A percentile compares a stretch with the other conserved stretches of the same genome.
Conservation (phyloP, 2,329 filamentous ascomycete genomes). For the Alternaria brassicicola region DNA sequence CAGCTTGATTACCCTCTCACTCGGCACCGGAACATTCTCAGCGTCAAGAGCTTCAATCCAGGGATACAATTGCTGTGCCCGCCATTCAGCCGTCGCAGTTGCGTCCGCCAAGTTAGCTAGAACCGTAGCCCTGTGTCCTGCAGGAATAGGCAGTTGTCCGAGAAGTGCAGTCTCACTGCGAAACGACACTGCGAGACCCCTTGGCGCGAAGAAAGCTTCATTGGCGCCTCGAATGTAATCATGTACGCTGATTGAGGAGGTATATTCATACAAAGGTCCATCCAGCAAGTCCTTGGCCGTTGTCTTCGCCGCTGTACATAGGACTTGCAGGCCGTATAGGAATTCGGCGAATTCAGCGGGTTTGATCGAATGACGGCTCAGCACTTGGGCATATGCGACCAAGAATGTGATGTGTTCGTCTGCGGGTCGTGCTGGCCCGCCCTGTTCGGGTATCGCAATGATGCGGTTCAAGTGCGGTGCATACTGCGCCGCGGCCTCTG, state of each 20-base stretch:
- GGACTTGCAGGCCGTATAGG: slow-evolving; percentile 41
- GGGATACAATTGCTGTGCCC: slow-evolving; percentile 36
- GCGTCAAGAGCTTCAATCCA: slow-evolving; percentile 39
- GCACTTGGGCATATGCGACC: slow-evolving; percentile 37
- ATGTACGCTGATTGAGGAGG: slow-evolving; percentile 17
- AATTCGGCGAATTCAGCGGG: slow-evolving; percentile 42
- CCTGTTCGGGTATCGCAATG: slow-evolving; percentile 37
- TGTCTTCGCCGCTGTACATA: slow-evolving; percentile 26
- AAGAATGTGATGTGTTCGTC: slow-evolving; percentile 31
- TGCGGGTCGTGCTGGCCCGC: not conserved
- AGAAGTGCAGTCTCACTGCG: slow-evolving; percentile 32
- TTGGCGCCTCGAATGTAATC: slow-evolving; percentile 40
- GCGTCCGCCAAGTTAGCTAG: slow-evolving; percentile 24
- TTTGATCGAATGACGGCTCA: slow-evolving; percentile 38
- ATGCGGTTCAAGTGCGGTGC: slow-evolving; percentile 30
- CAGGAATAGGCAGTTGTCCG: slow-evolving; percentile 25
- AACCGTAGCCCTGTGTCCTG: slow-evolving; percentile 31
- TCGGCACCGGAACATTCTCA: slow-evolving; percentile 23
- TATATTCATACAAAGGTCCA: not conserved
- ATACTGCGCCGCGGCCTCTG: slow-evolving; percentile 31
- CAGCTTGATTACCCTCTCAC: slow-evolving; percentile 19
- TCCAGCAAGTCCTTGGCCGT: slow-evolving; percentile 14
- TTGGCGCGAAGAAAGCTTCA: slow-evolving; percentile 42
- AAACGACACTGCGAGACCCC: slow-evolving; percentile 36
- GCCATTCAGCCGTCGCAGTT: slow-evolving; percentile 16